Base-by-base conservation (phyloP, 768 basidiomycete species). In the Strobilomyces echinocephalus region DNA sequence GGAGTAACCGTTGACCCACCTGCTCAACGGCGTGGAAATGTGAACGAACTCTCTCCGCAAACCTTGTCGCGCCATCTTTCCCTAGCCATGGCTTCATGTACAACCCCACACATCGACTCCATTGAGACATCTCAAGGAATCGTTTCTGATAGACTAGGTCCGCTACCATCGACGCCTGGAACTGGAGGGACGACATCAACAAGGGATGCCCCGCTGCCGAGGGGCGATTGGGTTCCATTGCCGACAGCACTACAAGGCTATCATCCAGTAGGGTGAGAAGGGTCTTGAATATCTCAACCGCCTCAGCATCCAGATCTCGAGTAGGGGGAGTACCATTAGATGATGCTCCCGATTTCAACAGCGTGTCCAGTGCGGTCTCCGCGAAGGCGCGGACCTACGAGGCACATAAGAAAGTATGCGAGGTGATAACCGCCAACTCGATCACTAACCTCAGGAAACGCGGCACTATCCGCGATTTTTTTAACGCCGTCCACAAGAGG, bases 341-440 rank as follows among this genome's bases (percentile, higher is more conserved):
- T 30, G 91, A 91, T 35, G 93, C 93, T 46, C 93, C 93, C 43
- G 94, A 83, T 60, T 87, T 88, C 55, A 82, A 69, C 50, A 97
- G 77, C 21, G 92, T 92, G 50, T 83, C 76, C 31, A 92, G 76
- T 8, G 95, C 91, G 6, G 87, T 76, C 63, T 88, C 84, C 50
- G 83, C 94, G 69, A 97, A 97, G n/a, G 90, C 91, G 53, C 94
- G 88, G 62, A 97, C 87, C 85, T 87, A 52, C 8, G 49, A n/a
- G 31, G 34, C 30, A 39, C 24, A 42, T 58, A 53, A 52, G 62
- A 50, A 56, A 55, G 56, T 46, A 16, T 46, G 47, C 52, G 39
- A 35, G 34, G 50, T 56, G 49, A n/a, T 50, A 47, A 24, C 35
- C 24, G 26, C 50, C 24, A 21, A 56, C 30, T 30, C 43, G 36